Conservation (phyloP, 2,329 filamentous ascomycete species). For the Fusarium sp. region DNA sequence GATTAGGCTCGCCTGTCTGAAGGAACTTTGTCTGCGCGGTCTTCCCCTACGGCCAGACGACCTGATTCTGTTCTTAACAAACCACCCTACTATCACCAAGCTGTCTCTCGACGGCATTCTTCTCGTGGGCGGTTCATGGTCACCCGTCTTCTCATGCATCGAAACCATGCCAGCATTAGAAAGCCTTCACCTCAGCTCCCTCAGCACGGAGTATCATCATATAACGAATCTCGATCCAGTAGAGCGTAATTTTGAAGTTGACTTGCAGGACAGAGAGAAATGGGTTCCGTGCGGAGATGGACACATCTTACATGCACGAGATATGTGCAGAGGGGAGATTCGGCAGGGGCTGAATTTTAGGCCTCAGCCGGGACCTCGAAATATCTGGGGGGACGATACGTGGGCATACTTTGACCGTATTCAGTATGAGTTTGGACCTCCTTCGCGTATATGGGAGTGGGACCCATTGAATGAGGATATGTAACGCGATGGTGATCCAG, state of each 20-base stretch:
- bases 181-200: neutral
- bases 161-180: neutral
- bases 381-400: fast-evolving
- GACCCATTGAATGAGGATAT: neutral
- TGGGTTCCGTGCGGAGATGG: neutral
- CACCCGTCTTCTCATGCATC: neutral
- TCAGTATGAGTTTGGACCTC: neutral
- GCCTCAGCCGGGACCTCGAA: neutral
- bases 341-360: neutral
- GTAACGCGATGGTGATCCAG: neutral
- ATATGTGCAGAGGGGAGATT: neutral
- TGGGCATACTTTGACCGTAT: neutral
- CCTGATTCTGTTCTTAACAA: neutral
- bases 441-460: neutral
- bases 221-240: neutral
- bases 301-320: neutral
- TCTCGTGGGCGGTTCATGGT: neutral
- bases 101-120: neutral
- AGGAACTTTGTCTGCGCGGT: neutral
- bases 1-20: neutral
- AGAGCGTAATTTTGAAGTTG: fast-evolving
- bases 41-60: neutral
- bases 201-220: neutral
- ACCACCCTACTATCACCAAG: neutral
- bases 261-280: neutral